Evolutionary conservation across 768 basidiomycete species (phyloP).

Genomic region (Nidula microcarpa): DNA sequence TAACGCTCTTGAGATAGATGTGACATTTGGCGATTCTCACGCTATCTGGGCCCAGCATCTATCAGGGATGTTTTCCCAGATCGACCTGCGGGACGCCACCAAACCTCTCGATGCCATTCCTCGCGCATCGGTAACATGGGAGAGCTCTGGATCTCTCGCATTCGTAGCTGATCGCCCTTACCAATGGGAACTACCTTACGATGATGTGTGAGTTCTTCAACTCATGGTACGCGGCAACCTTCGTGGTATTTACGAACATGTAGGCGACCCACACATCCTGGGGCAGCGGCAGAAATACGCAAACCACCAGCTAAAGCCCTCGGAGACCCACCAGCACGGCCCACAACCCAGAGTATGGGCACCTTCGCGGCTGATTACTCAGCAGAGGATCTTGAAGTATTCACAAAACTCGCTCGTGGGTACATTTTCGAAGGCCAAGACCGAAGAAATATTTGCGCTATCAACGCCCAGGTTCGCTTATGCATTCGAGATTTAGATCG

Average conservation of each 20-base stretch:
- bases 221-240: not conserved
- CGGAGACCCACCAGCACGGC: conserved; percentile 52
- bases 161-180: conserved; percentile 59
- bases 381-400: conserved; percentile 40
- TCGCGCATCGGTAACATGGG: conserved; percentile 64
- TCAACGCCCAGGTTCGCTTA: conserved; percentile 52
- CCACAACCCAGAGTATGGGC: conserved; percentile 56
- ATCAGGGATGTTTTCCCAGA: conserved; percentile 75
- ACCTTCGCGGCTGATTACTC: conserved; percentile 35
- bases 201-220: conserved; percentile 61
- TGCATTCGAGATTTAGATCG: not conserved
- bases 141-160: conserved; percentile 56
- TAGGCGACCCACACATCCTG: conserved; percentile 35
- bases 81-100: conserved; percentile 64
- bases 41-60: conserved; percentile 70
- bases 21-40: conserved; percentile 68
- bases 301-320: conserved; percentile 47
- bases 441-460: conserved; percentile 44
- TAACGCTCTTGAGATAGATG: conserved; percentile 37
- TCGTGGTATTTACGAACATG: not conserved
- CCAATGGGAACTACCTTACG: conserved; percentile 71
- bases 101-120: conserved; percentile 69
- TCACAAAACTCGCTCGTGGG: conserved; percentile 58
- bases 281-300: conserved; percentile 23
- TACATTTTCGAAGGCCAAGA: conserved; percentile 55